Percentiles rank a stretch among this genome's conserved stretches.
Evolutionary conservation across 257 asterid species (phyloP).

Genomic region (Solanum pinnatisectum): DNA sequence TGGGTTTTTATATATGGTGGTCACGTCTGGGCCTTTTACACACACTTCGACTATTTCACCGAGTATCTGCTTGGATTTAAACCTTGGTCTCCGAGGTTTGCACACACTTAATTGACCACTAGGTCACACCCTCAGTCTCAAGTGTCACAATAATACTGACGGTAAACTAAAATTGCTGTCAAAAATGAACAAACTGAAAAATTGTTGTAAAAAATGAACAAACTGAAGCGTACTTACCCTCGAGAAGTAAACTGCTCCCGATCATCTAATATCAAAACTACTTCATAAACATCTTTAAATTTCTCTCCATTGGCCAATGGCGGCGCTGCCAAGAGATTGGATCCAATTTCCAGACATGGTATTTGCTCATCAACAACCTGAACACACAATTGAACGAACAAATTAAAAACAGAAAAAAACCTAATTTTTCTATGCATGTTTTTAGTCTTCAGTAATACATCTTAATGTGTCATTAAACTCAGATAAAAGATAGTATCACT

Average conservation of each 20-base stretch:
- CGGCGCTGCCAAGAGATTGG: slow-evolving; percentile 45
- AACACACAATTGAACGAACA: background rate
- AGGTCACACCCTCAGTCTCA: background rate
- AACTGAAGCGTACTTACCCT: slow-evolving; percentile 43
- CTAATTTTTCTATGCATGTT: background rate
- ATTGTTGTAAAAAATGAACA: background rate
- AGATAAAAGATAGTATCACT: background rate
- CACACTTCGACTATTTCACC: background rate
- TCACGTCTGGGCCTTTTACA: background rate
- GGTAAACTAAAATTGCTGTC: background rate
- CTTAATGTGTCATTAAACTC: background rate
- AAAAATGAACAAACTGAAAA: background rate
- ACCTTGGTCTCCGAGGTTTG: background rate
- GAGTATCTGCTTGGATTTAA: background rate
- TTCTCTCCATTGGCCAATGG: slow-evolving; percentile 72
- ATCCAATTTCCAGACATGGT: slow-evolving; percentile 24
- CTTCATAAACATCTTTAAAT: slow-evolving; percentile 81
- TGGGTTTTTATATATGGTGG: background rate
- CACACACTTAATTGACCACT: background rate
- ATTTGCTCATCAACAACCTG: background rate
- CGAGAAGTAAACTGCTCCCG: slow-evolving; percentile 79
- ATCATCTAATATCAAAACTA: slow-evolving; percentile 71
- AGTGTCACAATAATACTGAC: background rate
- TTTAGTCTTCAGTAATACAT: background rate
- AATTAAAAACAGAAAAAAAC: background rate